Evolutionary conservation across 805 yeast genomes (phyloP), one percentile per base, ranked within the genome.

Genomic region (Pichia cabralensis): DNA sequence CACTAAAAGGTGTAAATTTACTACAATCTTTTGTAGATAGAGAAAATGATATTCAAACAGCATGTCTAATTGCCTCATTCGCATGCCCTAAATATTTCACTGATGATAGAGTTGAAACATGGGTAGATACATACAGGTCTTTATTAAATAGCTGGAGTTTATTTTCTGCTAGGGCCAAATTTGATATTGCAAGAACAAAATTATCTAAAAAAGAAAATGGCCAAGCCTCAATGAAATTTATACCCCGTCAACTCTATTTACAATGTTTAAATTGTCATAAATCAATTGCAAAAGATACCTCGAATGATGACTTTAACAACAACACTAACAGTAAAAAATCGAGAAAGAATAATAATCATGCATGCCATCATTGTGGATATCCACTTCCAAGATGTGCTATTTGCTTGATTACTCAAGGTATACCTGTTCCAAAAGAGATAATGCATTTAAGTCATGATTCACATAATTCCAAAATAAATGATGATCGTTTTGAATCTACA

Each of bases 21-120:
- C 56, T 89, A 27, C 96, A 88, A 57, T 72, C 84, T 1, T 89
- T 81, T 56, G 92, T 88, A 22, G 89, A 86, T 55, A 67, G 88
- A 47, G 83, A 94, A 0, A 72, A 84, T 34, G 98, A 89, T 54
- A 80, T 86, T 3, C 98, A 89, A 54, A 86, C 94, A 0, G 96
- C 95, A 0, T 78, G 95, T 0, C 58, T 88, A 34, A 75, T 89
- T 4, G 71, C 84, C 0, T 67, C 88, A 5, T 83, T 71, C 59
- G 95, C 86, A 1, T 78, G 78, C 33, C 96, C 97, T 0, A 64
- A 86, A 40, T 88, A 80, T 54, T 84, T 88, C 54, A 58, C 58
- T 8, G 95, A 85, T 52, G 60, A 57, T 5, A 61, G 94, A 37
- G 84, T 80, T 3, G 80, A 77, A 21, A 71, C 69, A 39, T 89